Percentiles rank a stretch among this genome's conserved stretches.
Evolutionary conservation across 2,329 filamentous ascomycete genomes (phyloP).

Genomic region (Aureobasidium sp.): DNA sequence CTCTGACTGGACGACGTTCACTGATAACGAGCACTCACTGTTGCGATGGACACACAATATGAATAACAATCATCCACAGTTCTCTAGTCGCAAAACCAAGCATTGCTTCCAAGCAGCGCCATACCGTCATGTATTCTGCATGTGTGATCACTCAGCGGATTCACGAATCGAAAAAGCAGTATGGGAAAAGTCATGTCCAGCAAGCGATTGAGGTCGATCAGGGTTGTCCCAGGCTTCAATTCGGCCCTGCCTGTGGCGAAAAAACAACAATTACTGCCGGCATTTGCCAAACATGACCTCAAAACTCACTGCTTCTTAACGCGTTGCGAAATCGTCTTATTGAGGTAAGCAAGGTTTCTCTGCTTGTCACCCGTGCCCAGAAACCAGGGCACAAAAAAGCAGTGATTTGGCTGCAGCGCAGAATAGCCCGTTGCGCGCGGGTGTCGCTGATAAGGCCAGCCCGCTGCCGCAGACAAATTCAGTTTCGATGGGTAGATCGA

Average conservation of each 20-base stretch:
- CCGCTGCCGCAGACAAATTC: background rate
- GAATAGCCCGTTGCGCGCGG: constrained; percentile 6
- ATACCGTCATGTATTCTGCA: constrained; percentile 10
- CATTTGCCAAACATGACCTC: background rate
- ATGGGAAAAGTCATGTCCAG: background rate
- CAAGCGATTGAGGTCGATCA: constrained; percentile 1
- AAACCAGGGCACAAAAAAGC: background rate
- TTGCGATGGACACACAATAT: constrained; percentile 9
- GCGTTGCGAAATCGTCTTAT: background rate
- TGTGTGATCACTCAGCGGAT: background rate
- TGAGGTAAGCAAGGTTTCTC: constrained; percentile 5
- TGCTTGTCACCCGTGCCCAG: background rate
- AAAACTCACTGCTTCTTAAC: background rate
- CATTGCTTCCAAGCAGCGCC: constrained; percentile 8
- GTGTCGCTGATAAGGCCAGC: constrained; percentile 12
- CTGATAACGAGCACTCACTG: constrained; percentile 5
- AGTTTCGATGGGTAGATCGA: constrained; percentile 18
- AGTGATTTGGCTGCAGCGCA: background rate
- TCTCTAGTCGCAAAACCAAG: background rate
- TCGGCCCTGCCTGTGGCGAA: background rate
- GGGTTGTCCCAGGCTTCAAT: background rate
- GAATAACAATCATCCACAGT: background rate
- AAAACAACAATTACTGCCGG: background rate
- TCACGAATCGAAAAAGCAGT: background rate
- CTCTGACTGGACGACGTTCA: constrained; percentile 12